Conservation (phyloP, 805 yeast genomes). For the Barnettozyma sp. region DNA sequence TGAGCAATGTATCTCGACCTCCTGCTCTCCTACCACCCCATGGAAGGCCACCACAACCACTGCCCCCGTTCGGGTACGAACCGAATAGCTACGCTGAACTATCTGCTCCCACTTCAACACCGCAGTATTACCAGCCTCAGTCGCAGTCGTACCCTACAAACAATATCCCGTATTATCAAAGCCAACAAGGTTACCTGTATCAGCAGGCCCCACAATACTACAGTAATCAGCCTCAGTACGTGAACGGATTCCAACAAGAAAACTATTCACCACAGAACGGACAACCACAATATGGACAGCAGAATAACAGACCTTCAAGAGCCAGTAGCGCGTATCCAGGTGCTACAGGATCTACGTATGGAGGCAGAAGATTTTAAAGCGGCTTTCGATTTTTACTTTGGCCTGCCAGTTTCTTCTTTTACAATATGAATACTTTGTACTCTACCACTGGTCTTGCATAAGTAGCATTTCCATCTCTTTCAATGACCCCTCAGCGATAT, state of each 20-base stretch:
- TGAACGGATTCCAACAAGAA: slow-evolving; percentile 1
- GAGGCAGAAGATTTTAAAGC: not conserved
- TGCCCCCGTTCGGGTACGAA: no score
- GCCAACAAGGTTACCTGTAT: not conserved
- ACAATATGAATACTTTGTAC: no score
- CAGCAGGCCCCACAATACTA: not conserved
- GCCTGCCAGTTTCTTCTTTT: no score
- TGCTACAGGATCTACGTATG: slow-evolving; percentile 7
- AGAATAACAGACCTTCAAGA: slow-evolving; percentile 3
- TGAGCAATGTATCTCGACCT: no score
- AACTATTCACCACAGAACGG: not conserved
- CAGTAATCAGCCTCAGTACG: slow-evolving; percentile 1
- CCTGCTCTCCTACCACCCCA: no score
- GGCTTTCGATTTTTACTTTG: no score
- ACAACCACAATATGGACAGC: slow-evolving; percentile 3
- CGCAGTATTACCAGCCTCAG: not conserved
- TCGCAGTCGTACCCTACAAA: not conserved
- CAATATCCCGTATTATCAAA: not conserved
- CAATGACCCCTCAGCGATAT: slow-evolving; percentile 42
- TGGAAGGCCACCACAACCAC: not conserved
- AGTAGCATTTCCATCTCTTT: no score
- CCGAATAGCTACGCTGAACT: no score
- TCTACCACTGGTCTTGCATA: no score
- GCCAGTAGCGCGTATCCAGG: slow-evolving; percentile 8
- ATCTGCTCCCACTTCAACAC: not conserved